Conservation (phyloP, 768 basidiomycete genomes). For the Boletus eberwhitei region DNA sequence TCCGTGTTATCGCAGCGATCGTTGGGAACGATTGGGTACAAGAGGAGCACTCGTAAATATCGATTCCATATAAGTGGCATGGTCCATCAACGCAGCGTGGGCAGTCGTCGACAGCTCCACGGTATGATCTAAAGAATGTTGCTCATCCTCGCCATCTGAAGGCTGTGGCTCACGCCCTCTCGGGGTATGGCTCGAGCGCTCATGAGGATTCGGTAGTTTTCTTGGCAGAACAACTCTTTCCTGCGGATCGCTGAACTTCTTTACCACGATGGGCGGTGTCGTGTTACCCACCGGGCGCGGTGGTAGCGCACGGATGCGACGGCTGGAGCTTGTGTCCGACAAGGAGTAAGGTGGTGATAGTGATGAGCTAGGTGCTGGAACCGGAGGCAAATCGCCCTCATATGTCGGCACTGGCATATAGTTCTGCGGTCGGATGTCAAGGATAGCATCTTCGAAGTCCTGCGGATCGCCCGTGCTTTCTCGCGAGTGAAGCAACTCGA, state of each 20-base stretch:
- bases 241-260: not conserved
- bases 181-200: not conserved
- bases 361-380: conserved; percentile 1
- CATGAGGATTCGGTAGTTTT: conserved; percentile 5
- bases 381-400: conserved; percentile 14
- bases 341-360: conserved; percentile 4
- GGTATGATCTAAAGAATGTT: conserved; percentile 11
- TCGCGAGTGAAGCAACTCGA: conserved; percentile 26
- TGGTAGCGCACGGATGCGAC: conserved; percentile 29
- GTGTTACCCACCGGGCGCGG: conserved; percentile 19
- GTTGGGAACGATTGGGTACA: conserved; percentile 1
- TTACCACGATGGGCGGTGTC: not conserved
- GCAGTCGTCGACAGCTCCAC: conserved; percentile 26
- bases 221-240: not conserved
- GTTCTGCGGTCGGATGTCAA: conserved; percentile 21
- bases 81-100: conserved; percentile 29
- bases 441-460: conserved; percentile 14
- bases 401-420: conserved; percentile 17
- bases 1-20: conserved; percentile 8
- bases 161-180: not conserved
- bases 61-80: conserved; percentile 24
- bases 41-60: conserved; percentile 14
- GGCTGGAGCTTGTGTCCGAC: conserved; percentile 14
- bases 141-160: conserved; percentile 16
- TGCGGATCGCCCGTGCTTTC: conserved; percentile 8